Percentiles rank a stretch among this genome's conserved stretches.
These are phyloP conservation scores for Vitis riparia DNA, from an alignment of 164 flowering plant genomes.

Conservation along the genomic window DNA sequence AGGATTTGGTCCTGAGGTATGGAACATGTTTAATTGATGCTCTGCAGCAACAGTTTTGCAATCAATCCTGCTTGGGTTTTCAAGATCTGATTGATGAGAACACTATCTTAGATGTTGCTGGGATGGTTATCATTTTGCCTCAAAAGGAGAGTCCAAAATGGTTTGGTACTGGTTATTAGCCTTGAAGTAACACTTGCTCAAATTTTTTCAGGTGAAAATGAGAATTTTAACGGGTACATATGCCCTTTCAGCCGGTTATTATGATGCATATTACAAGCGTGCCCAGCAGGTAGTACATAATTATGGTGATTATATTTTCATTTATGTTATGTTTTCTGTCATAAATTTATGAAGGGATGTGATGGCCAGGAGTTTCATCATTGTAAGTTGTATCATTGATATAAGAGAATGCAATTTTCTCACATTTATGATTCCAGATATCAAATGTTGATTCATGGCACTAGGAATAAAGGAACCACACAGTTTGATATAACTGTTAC, in stretches of 20 bases:
- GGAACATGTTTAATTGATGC: not conserved
- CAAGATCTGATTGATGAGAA: no score
- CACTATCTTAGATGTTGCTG: no score
- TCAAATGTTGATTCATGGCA: no score
- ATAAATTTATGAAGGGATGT: not conserved
- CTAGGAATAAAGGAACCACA: no score
- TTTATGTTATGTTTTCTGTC: not conserved
- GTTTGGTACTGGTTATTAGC: not conserved
- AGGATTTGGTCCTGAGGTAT: slow-evolving; percentile 95
- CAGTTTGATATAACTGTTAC: no score
- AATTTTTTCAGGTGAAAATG: slow-evolving; percentile 75
- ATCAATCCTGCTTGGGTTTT: no score
- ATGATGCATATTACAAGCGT: slow-evolving; percentile 98
- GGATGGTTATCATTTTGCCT: no score
- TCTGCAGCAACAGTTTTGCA: no score
- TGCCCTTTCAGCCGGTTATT: slow-evolving; percentile 98
- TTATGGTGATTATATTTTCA: not conserved
- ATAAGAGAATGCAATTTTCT: no score
- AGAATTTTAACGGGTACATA: slow-evolving; percentile 97
- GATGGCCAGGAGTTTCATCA: not conserved
- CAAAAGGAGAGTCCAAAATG: not conserved
- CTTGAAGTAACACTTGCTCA: not conserved
- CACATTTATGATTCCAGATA: no score
- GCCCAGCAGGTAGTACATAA: slow-evolving; percentile 79
- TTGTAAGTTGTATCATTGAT: no score